Evolutionary conservation across 2,329 filamentous ascomycete genomes (phyloP), one percentile per base, ranked within the genome.

Genomic region (Curvularia verruculosa): DNA sequence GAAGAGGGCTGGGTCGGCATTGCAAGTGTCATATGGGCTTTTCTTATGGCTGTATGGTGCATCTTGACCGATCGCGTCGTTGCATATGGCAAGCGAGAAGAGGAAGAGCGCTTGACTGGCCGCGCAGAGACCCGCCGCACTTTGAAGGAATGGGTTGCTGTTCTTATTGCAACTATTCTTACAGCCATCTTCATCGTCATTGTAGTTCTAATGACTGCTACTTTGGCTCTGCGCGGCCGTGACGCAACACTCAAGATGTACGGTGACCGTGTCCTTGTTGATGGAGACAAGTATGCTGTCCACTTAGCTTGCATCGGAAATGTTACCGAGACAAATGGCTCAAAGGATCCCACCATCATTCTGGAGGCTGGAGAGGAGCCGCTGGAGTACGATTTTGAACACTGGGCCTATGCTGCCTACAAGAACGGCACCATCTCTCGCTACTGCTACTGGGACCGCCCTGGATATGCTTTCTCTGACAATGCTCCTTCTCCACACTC

Each of bases 1-100:
- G 92, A 97, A 75, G 94, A 98, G 77, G 89, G 91, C 29, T 96
- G 92, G 89, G 88, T 95, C 0, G 95, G 95, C n/a, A 89, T 95
- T 53, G 87, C 86, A 9, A 95, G 90, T 40, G 89, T 94, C 3
- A 79, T 91, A 15, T 97, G 90, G 93, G 90, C 91, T 18, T 82
- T 92, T 2, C 63, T 95, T 44, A 91, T 96, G 72, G 85, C 89
- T 34, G 75, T 90, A 2, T 98, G 92, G 87, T 89, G 89, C 23
- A 81, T 97, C 19, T 69, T 89, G 8, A 90, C 89, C 7, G 94
- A 96, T 71, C 84, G 89, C 46, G 87, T 90, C 4, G 95, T 99
- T 8, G 85, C 89, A 69, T 96, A 92, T 89, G 95, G 94, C 54
- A 98, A 98, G 77, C 83, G 83, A 1, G 92, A 97, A 69, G 95